Percentiles rank a stretch among this genome's conserved stretches.
Conservation (phyloP, 495 filamentous ascomycete species). For the Neurospora sp. region DNA sequence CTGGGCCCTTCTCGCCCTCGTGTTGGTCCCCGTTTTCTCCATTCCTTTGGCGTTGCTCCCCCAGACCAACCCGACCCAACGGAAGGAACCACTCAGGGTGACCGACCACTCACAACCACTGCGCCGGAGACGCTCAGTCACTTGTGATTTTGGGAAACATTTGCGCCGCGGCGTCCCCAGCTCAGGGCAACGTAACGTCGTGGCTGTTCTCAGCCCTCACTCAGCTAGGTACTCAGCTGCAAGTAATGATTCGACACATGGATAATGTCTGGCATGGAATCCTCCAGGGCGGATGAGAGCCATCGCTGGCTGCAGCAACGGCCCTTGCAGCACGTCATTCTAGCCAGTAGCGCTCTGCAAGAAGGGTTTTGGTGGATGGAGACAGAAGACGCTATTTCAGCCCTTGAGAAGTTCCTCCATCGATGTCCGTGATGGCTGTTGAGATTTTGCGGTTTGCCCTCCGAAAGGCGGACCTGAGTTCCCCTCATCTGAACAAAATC, state of each 20-base stretch:
- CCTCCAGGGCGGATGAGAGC: background rate
- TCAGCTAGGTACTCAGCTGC: background rate
- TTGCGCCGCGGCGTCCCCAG: background rate
- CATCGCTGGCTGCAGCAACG: background rate
- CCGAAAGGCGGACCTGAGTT: background rate
- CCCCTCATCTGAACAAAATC: background rate
- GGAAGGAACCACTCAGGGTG: background rate
- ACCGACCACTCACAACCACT: constrained; percentile 4
- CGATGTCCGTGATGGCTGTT: background rate
- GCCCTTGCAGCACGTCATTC: background rate
- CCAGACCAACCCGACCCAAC: background rate
- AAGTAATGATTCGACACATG: background rate
- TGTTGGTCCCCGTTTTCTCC: constrained; percentile 3
- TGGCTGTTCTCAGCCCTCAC: background rate
- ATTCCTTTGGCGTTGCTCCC: background rate
- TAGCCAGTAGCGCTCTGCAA: background rate
- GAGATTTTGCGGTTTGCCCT: background rate
- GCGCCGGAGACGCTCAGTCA: background rate
- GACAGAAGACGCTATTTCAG: background rate
- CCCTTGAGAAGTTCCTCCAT: background rate
- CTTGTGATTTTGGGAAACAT: background rate
- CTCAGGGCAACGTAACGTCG: background rate
- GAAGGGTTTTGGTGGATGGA: background rate
- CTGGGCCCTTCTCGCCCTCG: background rate
- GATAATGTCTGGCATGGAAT: background rate